phyloP scores from a whole-genome alignment of 1,139 yeast genomes.

The Yamadazyma pseudoaaseri region DNA sequence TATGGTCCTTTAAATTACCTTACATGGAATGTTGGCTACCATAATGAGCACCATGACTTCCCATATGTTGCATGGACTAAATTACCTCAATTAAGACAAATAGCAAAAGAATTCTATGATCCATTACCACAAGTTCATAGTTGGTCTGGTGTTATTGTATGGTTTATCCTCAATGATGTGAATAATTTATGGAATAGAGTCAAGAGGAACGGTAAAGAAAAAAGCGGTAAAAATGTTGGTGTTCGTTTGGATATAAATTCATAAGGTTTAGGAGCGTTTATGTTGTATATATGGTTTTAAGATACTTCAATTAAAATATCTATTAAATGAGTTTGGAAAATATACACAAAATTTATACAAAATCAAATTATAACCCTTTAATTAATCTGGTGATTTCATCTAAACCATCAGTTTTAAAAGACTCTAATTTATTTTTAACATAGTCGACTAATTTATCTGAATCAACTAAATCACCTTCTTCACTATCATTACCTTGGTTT shows the following conservation, averaged over 20 bases:
- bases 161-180: slow-evolving; percentile 66
- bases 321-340: background rate
- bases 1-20: slow-evolving; percentile 75
- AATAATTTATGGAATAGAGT: slow-evolving; percentile 81
- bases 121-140: slow-evolving; percentile 76
- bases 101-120: slow-evolving; percentile 80
- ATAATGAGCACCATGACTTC: slow-evolving; percentile 93
- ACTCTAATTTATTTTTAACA: slow-evolving; percentile 54
- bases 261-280: too few relatives aligned
- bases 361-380: slow-evolving; percentile 30
- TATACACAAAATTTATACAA: background rate
- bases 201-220: slow-evolving; percentile 53
- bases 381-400: slow-evolving; percentile 61
- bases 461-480: slow-evolving; percentile 78
- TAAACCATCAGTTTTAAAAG: slow-evolving; percentile 43
- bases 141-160: slow-evolving; percentile 76
- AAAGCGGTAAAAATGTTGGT: slow-evolving; percentile 27
- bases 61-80: slow-evolving; percentile 92
- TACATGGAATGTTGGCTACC: slow-evolving; percentile 93
- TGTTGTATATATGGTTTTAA: too few relatives aligned
- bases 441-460: slow-evolving; percentile 55
- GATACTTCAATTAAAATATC: background rate
- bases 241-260: slow-evolving; percentile 22
- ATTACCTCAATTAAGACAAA: slow-evolving; percentile 59
- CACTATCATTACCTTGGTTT: slow-evolving; percentile 86